Evolutionary conservation across 2,329 filamentous ascomycete genomes (phyloP), one percentile per base, ranked within the genome.

Genomic region (Xylariaceae sp.): DNA sequence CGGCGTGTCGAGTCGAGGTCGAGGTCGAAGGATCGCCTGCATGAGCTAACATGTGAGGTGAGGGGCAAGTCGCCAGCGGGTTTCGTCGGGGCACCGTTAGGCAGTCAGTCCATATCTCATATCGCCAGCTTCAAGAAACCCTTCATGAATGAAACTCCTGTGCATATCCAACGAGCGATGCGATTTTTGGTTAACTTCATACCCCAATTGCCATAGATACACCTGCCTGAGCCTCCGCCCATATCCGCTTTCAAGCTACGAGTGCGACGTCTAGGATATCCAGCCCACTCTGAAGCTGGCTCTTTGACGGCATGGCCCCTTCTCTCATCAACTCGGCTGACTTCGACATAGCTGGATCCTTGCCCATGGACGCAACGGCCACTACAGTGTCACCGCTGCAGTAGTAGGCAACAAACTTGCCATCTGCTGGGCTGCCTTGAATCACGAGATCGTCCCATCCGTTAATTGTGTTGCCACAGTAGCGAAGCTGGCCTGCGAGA

Each of bases 371-470:
- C 0, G 91, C 91, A 68, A 97, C 89, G 0, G 94, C 94, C 10
- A 97, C 89, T 1, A 97, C 87, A 0, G 85, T 88, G 55, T 97
- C 90, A 1, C 88, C 92, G 72, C 89, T 88, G 56, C 86, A 87
- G 73, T 97, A 99, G 75, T 90, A 99, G 0, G 91, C 93, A 4
- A 88, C 86, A 71, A 96, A 99, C 71, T 91, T 92, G 61, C 84
- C 84, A 70, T 92, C 85, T 3, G 86, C 87, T 0, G 87, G 84
- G 66, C 89, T 83, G 10, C 93, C 93, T 54, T 89, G 83, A 9
- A 99, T 67, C 0, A 97, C 81, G 3, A 97, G 71, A 67, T 95
- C 92, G 71, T 99, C 94, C 78, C 85, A 97, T 0, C 93, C 93
- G 56, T 84, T 83, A 0, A 80, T 76, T 0, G 92, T 91, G 77